Evolutionary conservation across 495 filamentous ascomycete genomes (phyloP), one percentile per base, ranked within the genome.

Genomic region (Penicillium pulvis): DNA sequence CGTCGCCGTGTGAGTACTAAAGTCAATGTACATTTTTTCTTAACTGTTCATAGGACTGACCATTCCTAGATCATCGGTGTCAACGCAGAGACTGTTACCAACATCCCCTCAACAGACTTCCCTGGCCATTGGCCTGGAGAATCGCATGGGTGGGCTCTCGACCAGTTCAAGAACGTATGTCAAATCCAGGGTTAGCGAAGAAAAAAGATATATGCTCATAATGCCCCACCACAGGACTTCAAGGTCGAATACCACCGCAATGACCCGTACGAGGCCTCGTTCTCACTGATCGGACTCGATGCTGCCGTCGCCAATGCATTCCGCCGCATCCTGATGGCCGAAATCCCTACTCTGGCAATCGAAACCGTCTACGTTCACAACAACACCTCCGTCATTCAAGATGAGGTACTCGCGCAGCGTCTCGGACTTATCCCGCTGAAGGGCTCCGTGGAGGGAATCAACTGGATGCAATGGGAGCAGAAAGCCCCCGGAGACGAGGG

Each of bases 311-410:
- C 95, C 62, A 99, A 99, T 73, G 95, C 95, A 66, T 96, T 98
- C 81, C 94, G 95, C 62, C 90, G 95, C 47, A 98, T 99, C 66
- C 83, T 98, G 58, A 88, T 99, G 75, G 88, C 94, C 54, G 95
- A 99, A 74, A 89, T 99, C 39, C 92, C 93, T 20, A 91, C 90
- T 4, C 81, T 99, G 46, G 95, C 95, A 61, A 93, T 99, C 66
- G 95, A 98, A 76, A 83, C 80, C 42, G 90, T 96, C 69, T 98
- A 88, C 77, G 83, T 98, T 47, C 78, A 88, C 66, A 92, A 96
- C 79, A 99, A 99, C 78, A 98, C 93, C 55, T 94, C 90, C 11
- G 89, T 99, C 20, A 93, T 99, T 66, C 92, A 96, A 70, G 95
- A 99, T 71, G 95, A 99, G 74, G 92, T 99, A 1, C 87, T 99